phyloP scores from a whole-genome alignment of 345 rosid genomes.

The Kandelia obovata region DNA sequence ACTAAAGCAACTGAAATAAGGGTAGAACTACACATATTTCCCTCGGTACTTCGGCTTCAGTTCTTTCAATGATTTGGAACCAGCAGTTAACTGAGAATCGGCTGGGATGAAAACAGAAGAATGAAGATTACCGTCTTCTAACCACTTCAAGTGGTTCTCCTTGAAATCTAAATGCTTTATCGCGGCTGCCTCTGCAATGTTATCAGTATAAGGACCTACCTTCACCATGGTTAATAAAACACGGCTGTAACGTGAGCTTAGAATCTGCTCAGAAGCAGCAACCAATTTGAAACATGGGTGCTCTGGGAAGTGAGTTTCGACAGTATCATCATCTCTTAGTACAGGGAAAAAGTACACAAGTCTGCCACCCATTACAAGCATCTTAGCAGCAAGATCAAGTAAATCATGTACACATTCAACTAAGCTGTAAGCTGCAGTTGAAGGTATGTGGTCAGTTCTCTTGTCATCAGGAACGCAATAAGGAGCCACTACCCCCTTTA shows the following conservation, averaged over 20 bases:
- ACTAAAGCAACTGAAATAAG: background rate
- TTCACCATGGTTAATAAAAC: slow-evolving; percentile 88
- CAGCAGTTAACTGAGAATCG: slow-evolving; percentile 35
- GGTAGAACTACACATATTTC: slow-evolving; percentile 57
- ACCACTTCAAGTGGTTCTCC: slow-evolving; percentile 86
- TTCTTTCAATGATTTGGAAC: slow-evolving; percentile 46
- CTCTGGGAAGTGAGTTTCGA: slow-evolving; percentile 51
- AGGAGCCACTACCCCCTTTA: slow-evolving; percentile 74
- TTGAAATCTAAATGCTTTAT: slow-evolving; percentile 71
- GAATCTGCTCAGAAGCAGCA: slow-evolving; percentile 82
- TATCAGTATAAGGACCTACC: slow-evolving; percentile 50
- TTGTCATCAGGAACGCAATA: slow-evolving; percentile 93
- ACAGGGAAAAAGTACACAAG: slow-evolving; percentile 88
- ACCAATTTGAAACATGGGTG: slow-evolving; percentile 76
- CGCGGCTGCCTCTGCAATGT: slow-evolving; percentile 56
- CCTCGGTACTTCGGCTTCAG: slow-evolving; percentile 81
- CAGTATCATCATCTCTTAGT: slow-evolving; percentile 54
- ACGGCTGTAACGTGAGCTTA: slow-evolving; percentile 77
- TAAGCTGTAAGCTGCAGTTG: slow-evolving; percentile 83
- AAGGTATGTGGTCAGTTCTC: slow-evolving; percentile 87
- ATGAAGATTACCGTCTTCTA: slow-evolving; percentile 84
- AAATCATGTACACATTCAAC: slow-evolving; percentile 88
- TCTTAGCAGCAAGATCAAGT: slow-evolving; percentile 80
- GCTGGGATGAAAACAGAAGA: slow-evolving; percentile 71
- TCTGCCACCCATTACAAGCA: slow-evolving; percentile 85